Evolutionary conservation across 768 basidiomycete genomes (phyloP), one percentile per base, ranked within the genome.

Genomic region (Suillus discolor): DNA sequence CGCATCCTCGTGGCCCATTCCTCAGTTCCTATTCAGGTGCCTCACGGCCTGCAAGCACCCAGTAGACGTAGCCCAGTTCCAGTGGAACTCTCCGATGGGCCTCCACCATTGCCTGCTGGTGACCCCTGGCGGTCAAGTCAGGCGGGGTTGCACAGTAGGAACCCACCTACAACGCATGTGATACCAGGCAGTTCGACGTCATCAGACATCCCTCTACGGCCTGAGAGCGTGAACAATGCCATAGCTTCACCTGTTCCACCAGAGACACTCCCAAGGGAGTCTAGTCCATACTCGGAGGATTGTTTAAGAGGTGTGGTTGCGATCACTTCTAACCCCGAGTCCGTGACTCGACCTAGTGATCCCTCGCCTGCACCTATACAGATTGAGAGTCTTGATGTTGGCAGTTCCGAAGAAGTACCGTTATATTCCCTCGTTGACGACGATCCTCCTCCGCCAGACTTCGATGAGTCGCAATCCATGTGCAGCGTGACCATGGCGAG

Each of bases 381-480:
- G 23, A 25, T 16, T 25, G 57, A 13, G 5, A 59, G 25, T 25
- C 36, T 42, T 28, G 71, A 65, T 9, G 23, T 31, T 36, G 18
- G 65, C 36, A 15, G 63, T 44, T 68, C 66, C 8, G 73, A 76
- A 6, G 71, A 67, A 2, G 67, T 66, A 45, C 73, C 75, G 16
- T 57, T 51, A 49, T 73, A 73, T 65, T 69, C 69, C 11, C 67
- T 76, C 7, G 42, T 74, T 25, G 71, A 74, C 23, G 71, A 74
- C 3, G 63, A 69, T 39, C 64, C 62, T 25, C 73, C 73, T 36
- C 73, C 75, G 23, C 69, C 75, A 38, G 66, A 71, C 6, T 74
- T 76, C 34, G 67, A 68, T 25, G 73, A 72, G 57, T 59, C 57
- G 16, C 57, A 59, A 23, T 59, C 57, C 25, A 28, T 41, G 39